Base-by-base conservation (phyloP, 179 eudicot species). In the Silene coronaria region DNA sequence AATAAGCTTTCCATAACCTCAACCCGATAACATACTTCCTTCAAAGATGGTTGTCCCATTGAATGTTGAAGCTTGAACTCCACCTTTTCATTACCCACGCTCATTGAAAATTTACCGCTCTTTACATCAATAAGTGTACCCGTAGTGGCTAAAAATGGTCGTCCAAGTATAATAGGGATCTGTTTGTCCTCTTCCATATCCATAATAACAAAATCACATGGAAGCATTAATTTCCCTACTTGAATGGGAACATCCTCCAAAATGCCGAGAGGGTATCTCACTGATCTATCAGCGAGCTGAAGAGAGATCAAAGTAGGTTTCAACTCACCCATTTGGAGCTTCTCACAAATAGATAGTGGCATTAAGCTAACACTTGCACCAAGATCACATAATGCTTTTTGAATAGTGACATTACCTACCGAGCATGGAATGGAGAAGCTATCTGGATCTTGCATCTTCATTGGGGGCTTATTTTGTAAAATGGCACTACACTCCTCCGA, bases 311-410 rank as follows among this genome's bases (percentile, higher is more conserved):
- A 11, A 1, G 32, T 38, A 5, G 72, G 58, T 22, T 69, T 21
- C 21, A 69, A 23, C 11, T 42, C 72, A 42, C 72, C 72, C 72
- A 69, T n/a, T n/a, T n/a, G n/a, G n/a, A n/a, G n/a, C n/a, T n/a
- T n/a, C n/a, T n/a, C n/a, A n/a, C n/a, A n/a, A n/a, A n/a, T 42
- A 30, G 34, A 38, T 4, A 22, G 21, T 4, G 32, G 16, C 27
- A 42, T 69, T 6, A 69, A 1, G 21, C 27, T 22, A 6, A 69
- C 58, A 42, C 17, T 42, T 2, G 72, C 58, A 8, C 58, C 16
- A 42, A 45, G 32, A 22, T 69, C 72, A 69, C 72, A 69, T 5
- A 69, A 48, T 3, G 72, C 57, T 5, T 9, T 69, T 13, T 42
- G 14, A 2, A 69, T 69, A 22, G 28, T 19, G 3, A 42, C 17